A percentile compares a stretch with the other conserved stretches of the same genome.
These are phyloP conservation scores for Citeromyces hawaiiensis DNA, from an alignment of 1,139 yeast species.

Conservation along the genomic window DNA sequence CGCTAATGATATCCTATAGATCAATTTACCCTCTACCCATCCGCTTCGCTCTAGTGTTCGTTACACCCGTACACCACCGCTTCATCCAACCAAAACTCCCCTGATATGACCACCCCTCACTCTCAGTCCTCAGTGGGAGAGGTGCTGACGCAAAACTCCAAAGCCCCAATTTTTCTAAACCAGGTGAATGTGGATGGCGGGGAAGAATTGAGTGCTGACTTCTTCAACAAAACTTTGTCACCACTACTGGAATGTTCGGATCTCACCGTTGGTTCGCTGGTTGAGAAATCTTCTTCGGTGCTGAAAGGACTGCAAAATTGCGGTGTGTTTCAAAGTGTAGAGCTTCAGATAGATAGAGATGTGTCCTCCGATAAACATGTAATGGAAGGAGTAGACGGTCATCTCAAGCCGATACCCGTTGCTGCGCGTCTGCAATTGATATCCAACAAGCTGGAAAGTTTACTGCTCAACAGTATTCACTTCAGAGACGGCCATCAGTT, in stretches of 20 bases:
- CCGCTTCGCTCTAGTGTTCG: background rate
- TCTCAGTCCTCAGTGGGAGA: conserved; percentile 1
- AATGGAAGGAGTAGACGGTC: conserved; percentile 4
- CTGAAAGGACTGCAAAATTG: conserved; percentile 18
- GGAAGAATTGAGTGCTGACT: conserved; percentile 29
- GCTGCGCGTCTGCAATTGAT: conserved; percentile 10
- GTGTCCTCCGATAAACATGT: conserved; percentile 4
- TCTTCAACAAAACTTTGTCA: conserved; percentile 28
- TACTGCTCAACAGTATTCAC: conserved; percentile 12
- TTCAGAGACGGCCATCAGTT: conserved; percentile 13
- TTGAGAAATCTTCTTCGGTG: conserved; percentile 12
- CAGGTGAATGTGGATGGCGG: conserved; percentile 36
- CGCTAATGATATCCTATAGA: no score
- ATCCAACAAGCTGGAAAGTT: conserved; percentile 9
- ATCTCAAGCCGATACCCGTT: conserved; percentile 9
- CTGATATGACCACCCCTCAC: background rate
- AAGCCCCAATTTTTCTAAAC: conserved; percentile 28
- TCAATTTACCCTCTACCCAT: background rate
- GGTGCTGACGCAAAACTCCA: conserved; percentile 7
- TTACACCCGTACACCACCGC: background rate
- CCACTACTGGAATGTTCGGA: conserved; percentile 32
- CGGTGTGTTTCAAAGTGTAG: conserved; percentile 28
- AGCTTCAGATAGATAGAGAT: conserved; percentile 12
- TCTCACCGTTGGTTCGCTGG: conserved; percentile 29
- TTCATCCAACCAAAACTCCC: background rate